Conservation (phyloP, 1,284 basidiomycete genomes). For the Cryptococcus sp. region DNA sequence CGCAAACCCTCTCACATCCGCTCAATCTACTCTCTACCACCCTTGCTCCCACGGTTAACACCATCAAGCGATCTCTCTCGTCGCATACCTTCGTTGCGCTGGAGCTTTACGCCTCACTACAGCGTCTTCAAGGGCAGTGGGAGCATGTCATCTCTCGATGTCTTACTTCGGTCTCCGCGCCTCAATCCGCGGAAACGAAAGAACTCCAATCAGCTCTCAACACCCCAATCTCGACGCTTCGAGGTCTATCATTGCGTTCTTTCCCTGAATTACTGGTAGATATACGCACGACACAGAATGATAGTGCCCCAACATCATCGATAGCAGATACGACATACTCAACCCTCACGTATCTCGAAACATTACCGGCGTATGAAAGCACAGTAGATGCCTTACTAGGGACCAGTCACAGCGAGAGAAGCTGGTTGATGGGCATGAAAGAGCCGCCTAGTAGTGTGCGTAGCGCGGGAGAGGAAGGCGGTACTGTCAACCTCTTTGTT, state of each 20-base stretch:
- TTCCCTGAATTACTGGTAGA: conserved; percentile 52
- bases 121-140: conserved; percentile 30
- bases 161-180: conserved; percentile 24
- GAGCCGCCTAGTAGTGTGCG: conserved; percentile 38
- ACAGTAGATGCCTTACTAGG: conserved; percentile 42
- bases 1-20: conserved; percentile 30
- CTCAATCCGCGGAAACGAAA: conserved; percentile 10
- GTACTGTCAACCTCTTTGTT: conserved; percentile 49
- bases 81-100: conserved; percentile 46
- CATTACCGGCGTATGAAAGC: conserved; percentile 39
- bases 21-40: conserved; percentile 24
- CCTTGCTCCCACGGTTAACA: conserved; percentile 34
- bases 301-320: conserved; percentile 18
- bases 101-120: conserved; percentile 45
- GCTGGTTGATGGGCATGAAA: conserved; percentile 54
- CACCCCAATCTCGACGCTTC: conserved; percentile 28
- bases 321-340: conserved; percentile 45
- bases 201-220: conserved; percentile 27
- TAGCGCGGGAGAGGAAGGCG: conserved; percentile 44
- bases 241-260: conserved; percentile 39
- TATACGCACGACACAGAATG: conserved; percentile 32
- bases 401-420: conserved; percentile 46
- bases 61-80: conserved; percentile 43
- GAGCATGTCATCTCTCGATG: conserved; percentile 34
- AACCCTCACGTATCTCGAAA: conserved; percentile 49